These are phyloP conservation scores for Talaromyces adpressus DNA, from an alignment of 495 filamentous ascomycete species.

Conservation along the genomic window DNA sequence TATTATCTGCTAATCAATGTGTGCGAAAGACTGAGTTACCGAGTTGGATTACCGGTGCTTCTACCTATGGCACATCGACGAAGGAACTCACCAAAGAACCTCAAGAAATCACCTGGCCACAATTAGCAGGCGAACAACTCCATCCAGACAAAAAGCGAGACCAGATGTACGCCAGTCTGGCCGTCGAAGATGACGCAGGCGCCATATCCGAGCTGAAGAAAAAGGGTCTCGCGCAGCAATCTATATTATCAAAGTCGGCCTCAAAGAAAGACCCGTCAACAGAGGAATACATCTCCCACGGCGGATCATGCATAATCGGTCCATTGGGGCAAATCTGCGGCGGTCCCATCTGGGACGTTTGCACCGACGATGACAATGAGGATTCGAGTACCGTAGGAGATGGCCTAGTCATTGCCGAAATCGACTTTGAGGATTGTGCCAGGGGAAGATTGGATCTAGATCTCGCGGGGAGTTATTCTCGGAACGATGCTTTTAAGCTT, in stretches of 20 bases:
- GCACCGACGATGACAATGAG: conserved; percentile 42
- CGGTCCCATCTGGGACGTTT: conserved; percentile 77
- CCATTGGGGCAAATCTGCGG: conserved; percentile 71
- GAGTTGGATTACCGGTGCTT: background rate
- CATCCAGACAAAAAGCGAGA: conserved; percentile 40
- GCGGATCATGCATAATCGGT: conserved; percentile 76
- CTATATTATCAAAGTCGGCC: background rate
- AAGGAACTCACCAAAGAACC: conserved; percentile 30
- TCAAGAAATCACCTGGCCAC: conserved; percentile 48
- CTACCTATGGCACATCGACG: background rate
- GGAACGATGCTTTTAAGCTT: conserved; percentile 75
- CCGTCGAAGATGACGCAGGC: conserved; percentile 1
- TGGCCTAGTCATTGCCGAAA: conserved; percentile 39
- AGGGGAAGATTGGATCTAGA: conserved; percentile 59
- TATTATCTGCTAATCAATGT: conserved; percentile 85
- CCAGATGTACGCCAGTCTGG: conserved; percentile 1
- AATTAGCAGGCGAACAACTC: conserved; percentile 16
- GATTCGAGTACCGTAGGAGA: conserved; percentile 8
- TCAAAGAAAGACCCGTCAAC: background rate
- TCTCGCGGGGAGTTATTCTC: conserved; percentile 71
- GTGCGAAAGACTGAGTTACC: conserved; percentile 52
- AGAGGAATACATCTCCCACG: conserved; percentile 52
- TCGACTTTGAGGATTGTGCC: conserved; percentile 59
- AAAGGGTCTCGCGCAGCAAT: background rate
- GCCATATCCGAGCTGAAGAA: background rate